These are phyloP conservation scores for Fusarium austroafricanum DNA, from an alignment of 2,329 filamentous ascomycete species.

Conservation along the genomic window DNA sequence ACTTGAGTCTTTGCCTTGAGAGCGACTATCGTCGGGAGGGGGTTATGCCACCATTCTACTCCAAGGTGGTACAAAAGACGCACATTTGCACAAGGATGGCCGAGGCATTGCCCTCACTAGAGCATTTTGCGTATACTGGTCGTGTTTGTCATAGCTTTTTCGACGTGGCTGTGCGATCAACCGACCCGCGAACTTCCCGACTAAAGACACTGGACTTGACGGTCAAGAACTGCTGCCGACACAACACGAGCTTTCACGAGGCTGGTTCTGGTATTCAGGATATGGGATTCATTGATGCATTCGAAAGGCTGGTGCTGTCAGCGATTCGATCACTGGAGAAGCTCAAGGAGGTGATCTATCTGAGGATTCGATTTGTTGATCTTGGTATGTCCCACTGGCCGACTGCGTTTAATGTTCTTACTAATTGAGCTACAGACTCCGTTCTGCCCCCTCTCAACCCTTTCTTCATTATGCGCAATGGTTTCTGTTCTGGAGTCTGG, in stretches of 20 bases:
- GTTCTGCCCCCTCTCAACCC: conserved; percentile 77
- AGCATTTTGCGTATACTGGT: conserved; percentile 78
- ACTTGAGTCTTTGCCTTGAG: conserved; percentile 76
- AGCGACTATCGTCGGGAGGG: conserved; percentile 76
- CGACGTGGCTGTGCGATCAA: conserved; percentile 63
- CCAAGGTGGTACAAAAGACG: conserved; percentile 67
- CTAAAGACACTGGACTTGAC: conserved; percentile 77
- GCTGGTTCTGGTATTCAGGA: conserved; percentile 77
- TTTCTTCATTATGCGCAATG: conserved; percentile 73
- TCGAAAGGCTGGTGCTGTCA: conserved; percentile 74
- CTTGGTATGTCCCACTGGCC: conserved; percentile 61
- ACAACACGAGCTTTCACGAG: conserved; percentile 66
- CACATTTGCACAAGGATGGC: conserved; percentile 76
- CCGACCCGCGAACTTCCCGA: conserved; percentile 60
- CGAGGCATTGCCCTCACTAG: conserved; percentile 68
- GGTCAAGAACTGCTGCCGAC: conserved; percentile 79
- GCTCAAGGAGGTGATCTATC: conserved; percentile 69
- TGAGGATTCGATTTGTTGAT: conserved; percentile 81
- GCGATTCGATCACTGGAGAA: conserved; percentile 70
- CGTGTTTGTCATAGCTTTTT: conserved; percentile 78
- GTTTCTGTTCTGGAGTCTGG: conserved; percentile 76
- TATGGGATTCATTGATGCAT: conserved; percentile 76
- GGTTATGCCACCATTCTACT: conserved; percentile 69
- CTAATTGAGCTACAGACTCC: conserved; percentile 64
- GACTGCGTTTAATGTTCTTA: background rate